Conservation (phyloP, 1,139 yeast genomes). For the Kodamaea anthophila region DNA sequence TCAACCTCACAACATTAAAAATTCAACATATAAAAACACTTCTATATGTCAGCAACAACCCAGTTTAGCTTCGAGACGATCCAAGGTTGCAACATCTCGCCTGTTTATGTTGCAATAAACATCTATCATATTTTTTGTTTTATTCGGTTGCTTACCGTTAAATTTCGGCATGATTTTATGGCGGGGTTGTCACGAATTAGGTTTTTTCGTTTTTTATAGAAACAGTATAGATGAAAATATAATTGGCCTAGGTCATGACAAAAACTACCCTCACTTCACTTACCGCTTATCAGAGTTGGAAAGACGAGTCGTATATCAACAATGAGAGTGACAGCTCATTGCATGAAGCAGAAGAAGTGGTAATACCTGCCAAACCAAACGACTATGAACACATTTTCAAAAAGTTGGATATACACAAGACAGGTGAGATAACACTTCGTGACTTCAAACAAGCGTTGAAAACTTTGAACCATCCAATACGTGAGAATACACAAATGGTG, state of each 20-base stretch:
- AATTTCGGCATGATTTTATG: not conserved
- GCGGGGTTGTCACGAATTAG: not conserved
- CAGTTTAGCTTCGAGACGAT: no score
- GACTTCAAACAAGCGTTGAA: slow-evolving; percentile 53
- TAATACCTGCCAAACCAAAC: slow-evolving; percentile 11
- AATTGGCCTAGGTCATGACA: slow-evolving; percentile 4
- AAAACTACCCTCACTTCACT: slow-evolving; percentile 9
- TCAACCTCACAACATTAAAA: no score
- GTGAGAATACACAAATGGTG: slow-evolving; percentile 57
- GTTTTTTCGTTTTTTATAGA: slow-evolving; percentile 1
- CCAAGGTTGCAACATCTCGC: no score
- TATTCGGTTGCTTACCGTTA: not conserved
- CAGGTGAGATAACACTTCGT: slow-evolving; percentile 51
- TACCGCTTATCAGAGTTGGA: slow-evolving; percentile 8
- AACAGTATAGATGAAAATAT: slow-evolving; percentile 1
- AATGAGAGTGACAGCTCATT: not conserved
- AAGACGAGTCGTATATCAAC: slow-evolving; percentile 1
- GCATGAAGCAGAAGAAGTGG: slow-evolving; percentile 2
- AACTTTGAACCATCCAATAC: slow-evolving; percentile 57
- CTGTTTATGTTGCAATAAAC: no score
- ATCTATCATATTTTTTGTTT: no score
- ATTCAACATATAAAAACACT: not conserved
- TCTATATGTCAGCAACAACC: not conserved
- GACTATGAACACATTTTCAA: slow-evolving; percentile 29
- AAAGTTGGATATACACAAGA: slow-evolving; percentile 45